These are phyloP conservation scores for Penicillium dipodomyicola DNA, from an alignment of 495 filamentous ascomycete genomes.

Conservation along the genomic window DNA sequence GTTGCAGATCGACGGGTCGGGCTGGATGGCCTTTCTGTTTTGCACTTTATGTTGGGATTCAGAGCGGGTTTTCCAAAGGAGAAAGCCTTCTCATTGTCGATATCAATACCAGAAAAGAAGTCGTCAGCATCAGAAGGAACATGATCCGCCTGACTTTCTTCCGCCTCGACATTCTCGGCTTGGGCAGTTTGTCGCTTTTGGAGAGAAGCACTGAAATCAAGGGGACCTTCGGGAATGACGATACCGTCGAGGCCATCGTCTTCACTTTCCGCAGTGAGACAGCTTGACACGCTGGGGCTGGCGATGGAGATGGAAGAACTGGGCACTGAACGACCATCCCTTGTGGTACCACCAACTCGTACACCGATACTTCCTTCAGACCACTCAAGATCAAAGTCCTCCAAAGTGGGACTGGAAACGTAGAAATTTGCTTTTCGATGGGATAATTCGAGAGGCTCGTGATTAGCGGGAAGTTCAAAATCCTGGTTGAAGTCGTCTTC, in stretches of 20 bases:
- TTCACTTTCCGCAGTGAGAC: constrained; percentile 88
- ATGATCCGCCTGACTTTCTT: constrained; percentile 32
- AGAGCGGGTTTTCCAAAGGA: constrained; percentile 73
- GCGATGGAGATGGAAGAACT: constrained; percentile 84
- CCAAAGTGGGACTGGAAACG: constrained; percentile 56
- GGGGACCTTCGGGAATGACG: constrained; percentile 73
- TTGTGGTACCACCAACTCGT: constrained; percentile 77
- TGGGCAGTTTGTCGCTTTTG: constrained; percentile 62
- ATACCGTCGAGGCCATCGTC: constrained; percentile 85
- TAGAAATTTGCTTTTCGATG: constrained; percentile 56
- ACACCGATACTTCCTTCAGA: constrained; percentile 89
- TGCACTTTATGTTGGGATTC: constrained; percentile 93
- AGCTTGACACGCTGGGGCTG: constrained; percentile 88
- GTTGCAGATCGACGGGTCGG: constrained; percentile 72
- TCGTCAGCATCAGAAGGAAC: constrained; percentile 62
- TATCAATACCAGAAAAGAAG: constrained; percentile 82
- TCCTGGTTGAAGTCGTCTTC: constrained; percentile 77
- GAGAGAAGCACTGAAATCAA: constrained; percentile 75
- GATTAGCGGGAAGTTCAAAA: constrained; percentile 66
- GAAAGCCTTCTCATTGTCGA: constrained; percentile 80
- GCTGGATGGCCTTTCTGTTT: constrained; percentile 62
- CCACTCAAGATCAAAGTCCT: constrained; percentile 83
- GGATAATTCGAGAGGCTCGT: constrained; percentile 58
- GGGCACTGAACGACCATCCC: constrained; percentile 70
- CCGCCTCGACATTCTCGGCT: constrained; percentile 39